Evolutionary conservation across 2,329 filamentous ascomycete genomes (phyloP), one percentile per base, ranked within the genome.

Genomic region (Apiospora aurea): DNA sequence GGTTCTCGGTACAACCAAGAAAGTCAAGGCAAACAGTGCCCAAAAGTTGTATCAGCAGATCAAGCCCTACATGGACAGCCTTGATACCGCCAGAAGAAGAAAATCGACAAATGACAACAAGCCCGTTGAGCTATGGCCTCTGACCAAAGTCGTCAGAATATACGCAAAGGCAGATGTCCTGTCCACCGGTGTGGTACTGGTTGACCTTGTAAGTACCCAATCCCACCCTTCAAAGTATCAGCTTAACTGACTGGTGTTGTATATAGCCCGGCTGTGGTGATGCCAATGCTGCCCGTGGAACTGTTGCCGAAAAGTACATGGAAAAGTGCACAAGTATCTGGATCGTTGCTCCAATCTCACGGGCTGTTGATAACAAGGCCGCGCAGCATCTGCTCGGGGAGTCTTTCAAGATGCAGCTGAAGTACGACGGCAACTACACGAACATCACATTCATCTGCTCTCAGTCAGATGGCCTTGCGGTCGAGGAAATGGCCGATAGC

Each of bases 261-360:
- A n/a, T n/a, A n/a, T n/a, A n/a, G n/a, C 89, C 89, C 6, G 89
- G 89, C 47, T 83, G 89, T 0, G 85, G 88, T 18, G 90, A 92
- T 75, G 86, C 86, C 0, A 92, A 92, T 76, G 85, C 87, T 6
- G 90, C 90, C 46, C 84, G 90, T 69, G 84, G 86, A 49, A 85
- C 87, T 1, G 86, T n/a, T n/a, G n/a, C n/a, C n/a, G n/a, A n/a
- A n/a, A n/a, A n/a, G n/a, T n/a, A n/a, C n/a, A n/a, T n/a, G n/a
- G n/a, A n/a, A n/a, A n/a, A n/a, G n/a, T n/a, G n/a, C n/a, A n/a
- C n/a, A n/a, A n/a, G n/a, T n/a, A n/a, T n/a, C n/a, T n/a, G n/a
- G n/a, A n/a, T n/a, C n/a, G n/a, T n/a, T n/a, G n/a, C n/a, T n/a
- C n/a, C n/a, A n/a, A n/a, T n/a, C n/a, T n/a, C n/a, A n/a, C n/a